Percentiles rank a stretch among this genome's conserved stretches.
These are phyloP conservation scores for Kodamaea restingae DNA, from an alignment of 805 yeast genomes.

Conservation along the genomic window DNA sequence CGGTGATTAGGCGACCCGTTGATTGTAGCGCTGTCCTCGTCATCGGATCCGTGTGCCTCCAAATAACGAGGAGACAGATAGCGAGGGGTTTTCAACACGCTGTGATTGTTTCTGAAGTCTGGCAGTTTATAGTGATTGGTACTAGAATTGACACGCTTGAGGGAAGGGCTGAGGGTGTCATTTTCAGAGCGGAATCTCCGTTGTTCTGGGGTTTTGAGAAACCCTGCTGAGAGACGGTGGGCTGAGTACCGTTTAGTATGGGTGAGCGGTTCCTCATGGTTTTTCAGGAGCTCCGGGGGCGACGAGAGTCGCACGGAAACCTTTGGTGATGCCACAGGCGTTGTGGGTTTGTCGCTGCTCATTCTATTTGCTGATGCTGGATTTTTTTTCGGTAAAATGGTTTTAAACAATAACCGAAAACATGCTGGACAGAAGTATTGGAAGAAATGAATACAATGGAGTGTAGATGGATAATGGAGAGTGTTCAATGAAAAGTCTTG, in stretches of 20 bases:
- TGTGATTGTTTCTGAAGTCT: slow-evolving; percentile 26
- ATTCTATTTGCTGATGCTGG: slow-evolving; percentile 8
- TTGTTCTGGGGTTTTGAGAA: slow-evolving; percentile 37
- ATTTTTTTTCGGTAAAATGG: slow-evolving; percentile 8
- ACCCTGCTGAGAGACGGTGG: slow-evolving; percentile 26
- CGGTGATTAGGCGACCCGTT: slow-evolving; percentile 7
- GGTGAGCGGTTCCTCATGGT: slow-evolving; percentile 7
- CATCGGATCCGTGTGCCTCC: slow-evolving; percentile 2
- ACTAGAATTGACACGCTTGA: slow-evolving; percentile 28
- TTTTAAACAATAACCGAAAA: not conserved
- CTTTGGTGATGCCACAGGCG: slow-evolving; percentile 26
- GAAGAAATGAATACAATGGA: no score
- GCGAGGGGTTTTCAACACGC: slow-evolving; percentile 13
- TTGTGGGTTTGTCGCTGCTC: slow-evolving; percentile 28
- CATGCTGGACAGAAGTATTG: no score
- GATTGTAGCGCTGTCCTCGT: slow-evolving; percentile 3
- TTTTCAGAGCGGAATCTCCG: not conserved
- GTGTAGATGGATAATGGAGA: no score
- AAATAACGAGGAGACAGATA: slow-evolving; percentile 5
- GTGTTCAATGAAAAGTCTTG: no score
- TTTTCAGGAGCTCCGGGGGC: slow-evolving; percentile 26
- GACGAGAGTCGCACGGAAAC: slow-evolving; percentile 17
- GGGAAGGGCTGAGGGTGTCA: slow-evolving; percentile 37
- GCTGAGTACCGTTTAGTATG: slow-evolving; percentile 7
- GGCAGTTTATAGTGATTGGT: slow-evolving; percentile 26